Percentiles rank a stretch among this genome's conserved stretches.
Evolutionary conservation across 148 eudicot genomes (phyloP).

Genomic region (Oxyria digyna): DNA sequence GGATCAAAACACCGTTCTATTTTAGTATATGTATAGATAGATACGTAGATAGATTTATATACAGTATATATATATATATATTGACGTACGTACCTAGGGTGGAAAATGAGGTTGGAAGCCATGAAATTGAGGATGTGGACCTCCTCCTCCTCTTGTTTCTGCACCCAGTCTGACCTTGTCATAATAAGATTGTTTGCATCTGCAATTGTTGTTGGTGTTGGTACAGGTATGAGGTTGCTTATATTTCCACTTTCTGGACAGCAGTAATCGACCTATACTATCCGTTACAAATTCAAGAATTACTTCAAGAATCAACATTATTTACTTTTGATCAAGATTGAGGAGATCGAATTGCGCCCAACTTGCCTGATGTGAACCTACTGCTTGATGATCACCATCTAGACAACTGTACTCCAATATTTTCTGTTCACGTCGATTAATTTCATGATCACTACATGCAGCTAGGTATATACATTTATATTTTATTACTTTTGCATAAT

Average conservation of each 20-base stretch:
- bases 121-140: not conserved
- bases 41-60: too few species aligned
- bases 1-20: too few species aligned
- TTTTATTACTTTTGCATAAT: too few species aligned
- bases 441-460: not conserved
- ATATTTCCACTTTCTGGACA: conserved; percentile 3
- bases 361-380: not conserved
- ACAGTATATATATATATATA: not conserved
- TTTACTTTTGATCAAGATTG: not conserved
- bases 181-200: not conserved
- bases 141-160: not conserved
- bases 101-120: not conserved
- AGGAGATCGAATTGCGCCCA: not conserved
- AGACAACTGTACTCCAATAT: conserved; percentile 1
- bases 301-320: too few species aligned
- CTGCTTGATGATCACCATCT: not conserved
- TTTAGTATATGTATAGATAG: too few species aligned
- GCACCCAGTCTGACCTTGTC: not conserved
- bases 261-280: not conserved
- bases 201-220: not conserved
- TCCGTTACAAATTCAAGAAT: too few species aligned
- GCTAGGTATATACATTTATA: too few species aligned
- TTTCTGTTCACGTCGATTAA: not conserved
- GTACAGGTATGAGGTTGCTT: too few species aligned
- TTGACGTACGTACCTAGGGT: not conserved